Base-by-base conservation (phyloP, 495 filamentous ascomycete species). In the Aspergillus incahuasiensis region DNA sequence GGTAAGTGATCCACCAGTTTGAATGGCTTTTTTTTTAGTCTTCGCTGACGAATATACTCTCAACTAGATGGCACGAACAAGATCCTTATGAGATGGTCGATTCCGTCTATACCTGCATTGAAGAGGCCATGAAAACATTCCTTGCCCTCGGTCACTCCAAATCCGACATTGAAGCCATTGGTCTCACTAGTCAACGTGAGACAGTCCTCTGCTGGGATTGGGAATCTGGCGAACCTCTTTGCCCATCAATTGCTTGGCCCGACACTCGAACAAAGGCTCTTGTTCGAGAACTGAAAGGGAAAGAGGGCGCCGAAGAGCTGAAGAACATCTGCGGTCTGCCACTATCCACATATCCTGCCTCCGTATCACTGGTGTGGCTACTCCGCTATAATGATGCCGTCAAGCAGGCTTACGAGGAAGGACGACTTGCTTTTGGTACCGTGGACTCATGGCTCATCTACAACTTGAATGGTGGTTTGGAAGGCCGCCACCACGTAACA, bases 131-230 rank as follows among this genome's bases (percentile, higher is more conserved):
- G 63, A 81, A 83, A 61, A 71, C 82, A 22, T 96, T 96, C 73
- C 67, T 82, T 16, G 78, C 81, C 39, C 72, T 84, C 40, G 92
- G 92, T 41, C 80, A 91, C 72, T 79, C 80, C 19, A 78, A 82
- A 48, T 78, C 77, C 48, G 79, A 90, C 57, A 89, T 97, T 63
- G 89, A 89, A 63, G 84, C 90, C 28, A 82, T 97, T 63, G 92
- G 92, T 52, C 89, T 97, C 69, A 96, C 92, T 54, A 96, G 89
- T 73, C 92, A 97, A 76, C 85, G 92, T 64, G 92, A 97, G 75
- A 97, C 92, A 21, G 90, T 86, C 0, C 75, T 97, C 8, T 87
- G 92, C 19, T 97, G 92, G 92, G 91, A 97, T 67, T 85, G 77
- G 64, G 79, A 83, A 49, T 95, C 92, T 5, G 92, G 92, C 56